Conservation (phyloP, 2,329 filamentous ascomycete genomes). For the Rhexocercosporidium sp. region DNA sequence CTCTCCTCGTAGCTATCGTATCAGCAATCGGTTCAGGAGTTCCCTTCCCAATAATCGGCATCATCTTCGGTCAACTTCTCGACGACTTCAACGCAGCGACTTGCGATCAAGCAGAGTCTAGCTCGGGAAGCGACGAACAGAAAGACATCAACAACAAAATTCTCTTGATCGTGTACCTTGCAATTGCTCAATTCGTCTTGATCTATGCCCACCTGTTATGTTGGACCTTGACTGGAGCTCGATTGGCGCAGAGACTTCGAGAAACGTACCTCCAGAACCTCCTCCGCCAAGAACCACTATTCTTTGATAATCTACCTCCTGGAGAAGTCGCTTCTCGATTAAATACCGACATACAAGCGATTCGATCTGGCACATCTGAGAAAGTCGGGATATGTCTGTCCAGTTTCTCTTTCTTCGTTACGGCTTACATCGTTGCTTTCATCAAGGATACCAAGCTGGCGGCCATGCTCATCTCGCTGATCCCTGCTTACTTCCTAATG, state of each 20-base stretch:
- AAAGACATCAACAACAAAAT: constrained; percentile 51
- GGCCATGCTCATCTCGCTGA: constrained; percentile 42
- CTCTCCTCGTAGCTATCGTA: constrained; percentile 47
- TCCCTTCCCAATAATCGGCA: constrained; percentile 67
- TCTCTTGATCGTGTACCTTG: constrained; percentile 65
- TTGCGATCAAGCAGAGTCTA: constrained; percentile 21
- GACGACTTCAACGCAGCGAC: constrained; percentile 64
- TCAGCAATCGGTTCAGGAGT: constrained; percentile 61
- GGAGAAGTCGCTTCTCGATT: constrained; percentile 56
- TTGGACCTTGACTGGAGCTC: constrained; percentile 61
- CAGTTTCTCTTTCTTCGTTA: constrained; percentile 60
- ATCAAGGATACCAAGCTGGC: constrained; percentile 60
- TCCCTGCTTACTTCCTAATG: constrained; percentile 46
- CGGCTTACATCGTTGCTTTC: constrained; percentile 64
- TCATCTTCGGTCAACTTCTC: constrained; percentile 68
- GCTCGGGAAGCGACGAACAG: constrained; percentile 6
- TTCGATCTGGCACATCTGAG: constrained; percentile 62
- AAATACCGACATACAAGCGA: constrained; percentile 60
- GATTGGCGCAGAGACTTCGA: constrained; percentile 58
- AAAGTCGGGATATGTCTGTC: constrained; percentile 63
- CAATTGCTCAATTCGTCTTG: constrained; percentile 64
- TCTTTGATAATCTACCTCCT: constrained; percentile 58
- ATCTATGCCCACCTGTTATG: constrained; percentile 69
- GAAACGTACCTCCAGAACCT: constrained; percentile 56
- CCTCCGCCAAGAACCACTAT: constrained; percentile 58